Evolutionary conservation across 1,139 yeast species (phyloP).

Genomic region (Suhomyces atakaporum): DNA sequence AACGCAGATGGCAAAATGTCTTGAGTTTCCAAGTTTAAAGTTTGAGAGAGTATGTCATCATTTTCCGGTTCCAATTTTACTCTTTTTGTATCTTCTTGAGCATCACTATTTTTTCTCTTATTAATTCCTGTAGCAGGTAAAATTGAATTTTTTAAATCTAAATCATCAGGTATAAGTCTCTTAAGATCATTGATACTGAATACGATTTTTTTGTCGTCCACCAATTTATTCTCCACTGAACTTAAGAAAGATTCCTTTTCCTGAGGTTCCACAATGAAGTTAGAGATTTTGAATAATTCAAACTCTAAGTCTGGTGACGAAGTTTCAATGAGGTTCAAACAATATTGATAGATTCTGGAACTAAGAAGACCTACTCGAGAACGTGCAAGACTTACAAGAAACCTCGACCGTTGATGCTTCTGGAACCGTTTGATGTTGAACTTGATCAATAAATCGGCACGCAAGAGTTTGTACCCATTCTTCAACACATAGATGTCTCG

Average conservation of each 20-base stretch:
- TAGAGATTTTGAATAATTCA: constrained; percentile 35
- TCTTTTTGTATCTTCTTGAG: constrained; percentile 6
- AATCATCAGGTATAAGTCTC: constrained; percentile 42
- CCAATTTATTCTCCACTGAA: constrained; percentile 37
- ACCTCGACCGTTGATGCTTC: constrained; percentile 64
- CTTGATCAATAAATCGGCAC: constrained; percentile 54
- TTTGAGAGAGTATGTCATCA: constrained; percentile 13
- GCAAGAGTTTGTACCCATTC: constrained; percentile 44
- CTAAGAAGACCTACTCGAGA: constrained; percentile 73
- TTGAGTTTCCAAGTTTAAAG: constrained; percentile 4
- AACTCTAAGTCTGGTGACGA: constrained; percentile 46
- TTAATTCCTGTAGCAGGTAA: constrained; percentile 18
- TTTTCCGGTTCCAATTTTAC: constrained; percentile 13
- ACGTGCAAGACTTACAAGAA: constrained; percentile 62
- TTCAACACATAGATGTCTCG: constrained; percentile 31
- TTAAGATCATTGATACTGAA: constrained; percentile 59
- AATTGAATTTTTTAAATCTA: constrained; percentile 55
- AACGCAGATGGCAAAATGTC: constrained; percentile 4
- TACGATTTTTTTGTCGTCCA: constrained; percentile 42
- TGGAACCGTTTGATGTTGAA: constrained; percentile 69
- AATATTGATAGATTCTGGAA: constrained; percentile 62
- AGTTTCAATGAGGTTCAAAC: constrained; percentile 61
- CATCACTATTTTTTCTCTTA: constrained; percentile 12
- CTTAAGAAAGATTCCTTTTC: constrained; percentile 32
- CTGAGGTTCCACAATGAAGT: constrained; percentile 44